phyloP scores from a whole-genome alignment of 495 filamentous ascomycete genomes.

The Penicillium nucicola region DNA sequence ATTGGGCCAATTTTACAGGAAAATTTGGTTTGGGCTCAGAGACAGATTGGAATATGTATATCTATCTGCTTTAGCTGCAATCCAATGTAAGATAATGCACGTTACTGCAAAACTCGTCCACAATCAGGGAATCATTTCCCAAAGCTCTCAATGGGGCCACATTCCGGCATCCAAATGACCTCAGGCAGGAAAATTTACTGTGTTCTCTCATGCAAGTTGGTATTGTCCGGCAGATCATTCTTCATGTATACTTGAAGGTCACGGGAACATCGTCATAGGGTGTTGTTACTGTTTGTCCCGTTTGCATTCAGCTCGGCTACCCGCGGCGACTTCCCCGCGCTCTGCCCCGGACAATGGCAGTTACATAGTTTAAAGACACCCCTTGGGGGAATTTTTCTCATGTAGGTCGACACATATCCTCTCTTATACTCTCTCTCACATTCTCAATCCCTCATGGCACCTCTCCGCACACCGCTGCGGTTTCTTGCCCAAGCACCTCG shows the following conservation, averaged over 20 bases:
- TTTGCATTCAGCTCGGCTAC: slow-evolving; percentile 20
- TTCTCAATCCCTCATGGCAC: slow-evolving; percentile 5
- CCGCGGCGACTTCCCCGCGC: slow-evolving; percentile 24
- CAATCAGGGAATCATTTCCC: too few species aligned
- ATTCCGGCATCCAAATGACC: too few species aligned
- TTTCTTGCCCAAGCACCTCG: slow-evolving; percentile 11
- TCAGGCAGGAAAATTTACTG: too few species aligned
- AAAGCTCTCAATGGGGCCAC: too few species aligned
- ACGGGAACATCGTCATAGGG: slow-evolving; percentile 1
- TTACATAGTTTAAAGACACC: slow-evolving; percentile 9
- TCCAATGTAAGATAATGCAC: too few species aligned
- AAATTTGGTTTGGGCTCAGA: too few species aligned
- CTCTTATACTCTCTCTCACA: neutral
- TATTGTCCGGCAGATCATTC: too few species aligned
- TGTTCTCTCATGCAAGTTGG: too few species aligned
- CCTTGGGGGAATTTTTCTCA: neutral
- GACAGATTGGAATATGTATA: too few species aligned
- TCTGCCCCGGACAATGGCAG: slow-evolving; percentile 7
- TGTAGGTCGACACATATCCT: neutral
- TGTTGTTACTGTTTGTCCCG: neutral
- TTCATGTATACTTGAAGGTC: neutral
- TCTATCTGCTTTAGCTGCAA: too few species aligned
- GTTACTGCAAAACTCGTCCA: too few species aligned
- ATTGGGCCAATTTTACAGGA: too few species aligned
- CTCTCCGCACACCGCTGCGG: slow-evolving; percentile 11